Evolutionary conservation across 192 early-diverging fungal species (phyloP).

Genomic region (Geranomyces michiganensis): DNA sequence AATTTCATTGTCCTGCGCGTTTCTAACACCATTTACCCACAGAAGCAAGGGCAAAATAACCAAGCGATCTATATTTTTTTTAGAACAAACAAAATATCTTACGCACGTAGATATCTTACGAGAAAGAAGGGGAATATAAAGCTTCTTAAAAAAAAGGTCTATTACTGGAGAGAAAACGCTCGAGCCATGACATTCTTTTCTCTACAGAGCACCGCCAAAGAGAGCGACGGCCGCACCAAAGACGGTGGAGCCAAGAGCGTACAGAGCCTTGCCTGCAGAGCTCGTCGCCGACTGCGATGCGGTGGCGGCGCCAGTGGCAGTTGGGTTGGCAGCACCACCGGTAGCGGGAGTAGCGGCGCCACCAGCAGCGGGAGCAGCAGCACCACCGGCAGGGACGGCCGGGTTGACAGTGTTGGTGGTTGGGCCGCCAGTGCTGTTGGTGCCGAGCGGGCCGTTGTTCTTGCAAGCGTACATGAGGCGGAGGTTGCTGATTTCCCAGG

Average conservation of each 20-base stretch:
- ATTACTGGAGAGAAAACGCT: too few relatives aligned
- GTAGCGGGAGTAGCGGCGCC: not conserved
- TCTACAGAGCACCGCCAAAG: not conserved
- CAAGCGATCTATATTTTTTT: too few relatives aligned
- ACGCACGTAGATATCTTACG: too few relatives aligned
- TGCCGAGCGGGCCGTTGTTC: constrained; percentile 2
- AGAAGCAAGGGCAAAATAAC: too few relatives aligned
- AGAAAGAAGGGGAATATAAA: too few relatives aligned
- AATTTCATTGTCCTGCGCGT: too few relatives aligned
- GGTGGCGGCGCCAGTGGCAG: not conserved
- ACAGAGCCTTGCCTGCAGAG: not conserved
- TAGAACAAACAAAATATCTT: too few relatives aligned
- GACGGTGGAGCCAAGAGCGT: not conserved
- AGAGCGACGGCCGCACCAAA: not conserved
- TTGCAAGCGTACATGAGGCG: constrained; percentile 24
- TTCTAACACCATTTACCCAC: too few relatives aligned
- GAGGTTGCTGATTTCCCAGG: constrained; percentile 24
- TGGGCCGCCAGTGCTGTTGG: not conserved
- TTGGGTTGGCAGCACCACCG: not conserved
- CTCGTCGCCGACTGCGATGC: not conserved
- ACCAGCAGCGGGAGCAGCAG: not conserved
- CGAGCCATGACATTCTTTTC: too few relatives aligned
- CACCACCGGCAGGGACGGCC: not conserved
- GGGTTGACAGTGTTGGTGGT: not conserved
- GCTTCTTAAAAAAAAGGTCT: too few relatives aligned